Evolutionary conservation across 768 basidiomycete genomes (phyloP).

Genomic region (Coprinopsis marcescibilis): DNA sequence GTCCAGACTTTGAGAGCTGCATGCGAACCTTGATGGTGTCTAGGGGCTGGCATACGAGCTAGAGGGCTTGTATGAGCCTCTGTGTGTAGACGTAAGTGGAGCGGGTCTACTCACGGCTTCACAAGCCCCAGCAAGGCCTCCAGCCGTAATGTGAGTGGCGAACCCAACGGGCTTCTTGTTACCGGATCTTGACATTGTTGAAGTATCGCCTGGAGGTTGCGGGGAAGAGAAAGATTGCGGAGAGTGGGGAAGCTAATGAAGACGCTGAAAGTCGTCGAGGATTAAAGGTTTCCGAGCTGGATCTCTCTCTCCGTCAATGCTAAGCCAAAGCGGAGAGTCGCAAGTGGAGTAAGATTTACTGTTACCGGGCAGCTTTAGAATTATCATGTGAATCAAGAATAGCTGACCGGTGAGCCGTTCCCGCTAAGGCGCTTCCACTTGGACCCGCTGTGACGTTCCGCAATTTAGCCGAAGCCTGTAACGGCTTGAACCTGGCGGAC

Average conservation of each 20-base stretch:
- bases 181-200: conserved; percentile 44
- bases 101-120: conserved; percentile 63
- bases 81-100: background rate
- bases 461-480: too few species aligned
- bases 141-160: conserved; percentile 88
- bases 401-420: too few species aligned
- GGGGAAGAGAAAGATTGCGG: background rate
- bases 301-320: too few species aligned
- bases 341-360: too few species aligned
- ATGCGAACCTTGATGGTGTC: conserved; percentile 99
- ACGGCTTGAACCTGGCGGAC: too few species aligned
- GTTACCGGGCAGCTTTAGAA: too few species aligned
- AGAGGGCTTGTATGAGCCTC: background rate
- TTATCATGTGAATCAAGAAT: too few species aligned
- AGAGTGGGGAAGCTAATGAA: background rate
- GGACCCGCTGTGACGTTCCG: too few species aligned
- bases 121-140: conserved; percentile 89
- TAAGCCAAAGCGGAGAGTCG: too few species aligned
- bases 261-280: too few species aligned
- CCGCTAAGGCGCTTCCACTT: too few species aligned
- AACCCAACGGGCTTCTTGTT: conserved; percentile 79
- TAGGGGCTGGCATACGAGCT: conserved; percentile 86
- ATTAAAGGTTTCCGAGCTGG: too few species aligned
- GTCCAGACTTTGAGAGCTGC: conserved; percentile 87
- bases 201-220: background rate